Base-by-base conservation (phyloP, 345 rosid species). In the Combretum micranthum region DNA sequence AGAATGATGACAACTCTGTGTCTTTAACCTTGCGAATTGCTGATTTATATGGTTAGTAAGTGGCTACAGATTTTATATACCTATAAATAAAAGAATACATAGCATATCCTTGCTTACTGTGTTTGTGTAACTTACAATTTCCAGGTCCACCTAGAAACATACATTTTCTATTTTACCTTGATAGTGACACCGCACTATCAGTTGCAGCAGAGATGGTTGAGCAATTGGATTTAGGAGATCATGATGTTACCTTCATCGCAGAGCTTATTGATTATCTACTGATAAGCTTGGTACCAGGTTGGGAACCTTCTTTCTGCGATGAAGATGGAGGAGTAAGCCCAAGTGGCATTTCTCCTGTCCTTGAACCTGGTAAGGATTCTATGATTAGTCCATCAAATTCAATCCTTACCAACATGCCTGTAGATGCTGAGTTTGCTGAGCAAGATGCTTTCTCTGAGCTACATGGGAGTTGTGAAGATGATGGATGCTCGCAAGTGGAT, bases 171-270 rank as follows among this genome's bases (percentile, higher is more conserved):
- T 87, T 83, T 71, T 85, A 72, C 62, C 83, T 85, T 43, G 87
- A 82, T 61, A 67, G 82, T 16, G 97, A 90, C 63, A 87, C 97
- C 48, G 78, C 89, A 44, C 58, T 68, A 21, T 77, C 83, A 1
- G 83, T 87, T 44, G 86, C 89, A 7, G 71, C 70, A 19, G 97
- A 90, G 73, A 87, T 90, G 94, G 96, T 77, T 53, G 91, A 85
- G 66, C 87, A 82, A 62, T 74, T 87, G 60, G 87, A 77, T 64
- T 74, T 90, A 61, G 67, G 80, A 43, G 72, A 73, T 50, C 83
- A 85, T 68, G 92, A 91, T 64, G 88, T 83, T 57, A 67, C 66
- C 59, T 76, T 85, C 66, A 83, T 88, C 64, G 83, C 89, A 53
- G 83, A 80, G 72, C 67, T 88, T 65, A 88, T 80, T 19, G 86